Evolutionary conservation across 129 eudicot species (phyloP), one percentile per base, ranked within the genome.

Genomic region (Chrysanthemum lavandulifolium): DNA sequence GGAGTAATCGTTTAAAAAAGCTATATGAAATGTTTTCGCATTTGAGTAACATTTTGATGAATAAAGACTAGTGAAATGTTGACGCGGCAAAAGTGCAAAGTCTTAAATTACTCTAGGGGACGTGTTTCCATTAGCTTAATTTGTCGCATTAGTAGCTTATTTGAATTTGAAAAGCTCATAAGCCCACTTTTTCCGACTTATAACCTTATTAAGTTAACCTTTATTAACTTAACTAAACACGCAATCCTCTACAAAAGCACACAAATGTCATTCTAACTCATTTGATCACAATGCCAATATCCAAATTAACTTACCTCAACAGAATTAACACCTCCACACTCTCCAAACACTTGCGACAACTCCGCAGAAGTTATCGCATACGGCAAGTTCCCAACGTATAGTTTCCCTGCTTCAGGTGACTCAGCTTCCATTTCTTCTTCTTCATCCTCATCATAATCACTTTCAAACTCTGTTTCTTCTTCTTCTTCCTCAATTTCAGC

Each of bases 351-450:
- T 63, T 90, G 89, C 5, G 93, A 61, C 88, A 95, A 84, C 68
- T 95, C 86, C 4, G 89, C 68, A 49, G 95, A 70, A 13, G 95
- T 88, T 81, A 88, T 84, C 2, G 97, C 74, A 76, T 81, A 95
- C 13, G 97, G 95, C 87, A 95, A 80, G 71, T 95, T 95, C 50
- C 99, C 99, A 65, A 95, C 85, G 65, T 86, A 95, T 8, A 95
- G 64, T 68, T 88, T 91, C 59, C 96, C 83, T 45, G 76, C 92
- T 18, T 86, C 97, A 43, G 77, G 78, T 9, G 86, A 72, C 63
- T 76, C 80, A 1, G 83, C 68, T 1, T 61, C 73, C 27, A 75
- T 82, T 0, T 43, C 83, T 3, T 72, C 91, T 2, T 73, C 85
- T 0, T 77, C 80, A 0, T 74, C 78, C 0, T 68, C 80, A 12